phyloP scores from a whole-genome alignment of 148 eudicot species.

The Chenopodium suecicum region DNA sequence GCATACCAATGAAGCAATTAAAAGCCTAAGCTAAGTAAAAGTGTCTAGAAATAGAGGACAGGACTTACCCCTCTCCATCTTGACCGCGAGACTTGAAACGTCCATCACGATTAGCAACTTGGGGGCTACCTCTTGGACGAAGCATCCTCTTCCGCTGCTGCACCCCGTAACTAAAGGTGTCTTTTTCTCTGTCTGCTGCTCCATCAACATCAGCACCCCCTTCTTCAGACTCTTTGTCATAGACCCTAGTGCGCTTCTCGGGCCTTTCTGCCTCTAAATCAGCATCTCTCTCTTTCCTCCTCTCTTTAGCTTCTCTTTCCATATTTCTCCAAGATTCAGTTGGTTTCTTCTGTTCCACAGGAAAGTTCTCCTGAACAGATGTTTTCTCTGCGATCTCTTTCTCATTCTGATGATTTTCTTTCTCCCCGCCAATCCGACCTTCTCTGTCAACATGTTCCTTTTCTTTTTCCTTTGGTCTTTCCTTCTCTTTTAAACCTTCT shows the following conservation, averaged over 20 bases:
- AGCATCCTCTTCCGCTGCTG: conserved; percentile 97
- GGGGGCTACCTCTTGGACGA: conserved; percentile 91
- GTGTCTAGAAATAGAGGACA: not conserved
- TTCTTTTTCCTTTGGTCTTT: conserved; percentile 67
- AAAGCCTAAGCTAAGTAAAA: not conserved
- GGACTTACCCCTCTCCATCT: conserved; percentile 77
- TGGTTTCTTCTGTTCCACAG: conserved; percentile 63
- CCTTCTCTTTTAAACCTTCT: conserved; percentile 71
- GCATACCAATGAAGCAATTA: not conserved
- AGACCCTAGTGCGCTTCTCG: conserved; percentile 62
- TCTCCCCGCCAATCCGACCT: conserved; percentile 52
- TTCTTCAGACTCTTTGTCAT: conserved; percentile 80
- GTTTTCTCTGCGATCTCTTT: conserved; percentile 56
- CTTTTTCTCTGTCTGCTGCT: conserved; percentile 70
- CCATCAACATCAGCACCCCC: conserved; percentile 67
- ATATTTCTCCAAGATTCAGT: conserved; percentile 62
- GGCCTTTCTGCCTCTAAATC: conserved; percentile 82
- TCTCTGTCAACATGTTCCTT: conserved; percentile 67
- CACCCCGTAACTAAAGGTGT: conserved; percentile 66
- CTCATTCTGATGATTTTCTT: conserved; percentile 53
- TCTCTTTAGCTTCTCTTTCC: conserved; percentile 73
- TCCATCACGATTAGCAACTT: conserved; percentile 63
- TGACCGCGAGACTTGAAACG: conserved; percentile 66
- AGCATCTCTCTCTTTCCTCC: conserved; percentile 78
- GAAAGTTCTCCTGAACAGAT: conserved; percentile 46